Percentiles rank a stretch among this genome's conserved stretches.
Evolutionary conservation across 1,284 basidiomycete genomes (phyloP).

Genomic region (Inonotus hispidus): DNA sequence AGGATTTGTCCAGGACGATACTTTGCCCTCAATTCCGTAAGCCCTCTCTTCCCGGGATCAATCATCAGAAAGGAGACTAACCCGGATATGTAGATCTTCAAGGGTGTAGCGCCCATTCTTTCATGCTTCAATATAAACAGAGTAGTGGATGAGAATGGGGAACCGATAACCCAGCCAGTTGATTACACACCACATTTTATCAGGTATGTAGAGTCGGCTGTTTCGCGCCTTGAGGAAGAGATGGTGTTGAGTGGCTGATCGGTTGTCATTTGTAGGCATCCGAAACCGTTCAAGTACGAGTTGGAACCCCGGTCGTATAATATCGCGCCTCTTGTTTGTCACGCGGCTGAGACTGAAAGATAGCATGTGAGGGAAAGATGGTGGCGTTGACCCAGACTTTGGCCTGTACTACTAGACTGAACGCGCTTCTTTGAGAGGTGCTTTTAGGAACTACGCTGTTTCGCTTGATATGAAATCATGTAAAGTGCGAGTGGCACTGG

Average conservation of each 20-base stretch:
- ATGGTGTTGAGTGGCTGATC: too few relatives aligned
- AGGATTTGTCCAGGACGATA: slow-evolving; percentile 17
- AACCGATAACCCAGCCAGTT: not conserved
- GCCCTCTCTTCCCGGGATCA: not conserved
- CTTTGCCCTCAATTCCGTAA: slow-evolving; percentile 11
- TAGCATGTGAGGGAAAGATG: too few relatives aligned
- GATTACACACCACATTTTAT: slow-evolving; percentile 3
- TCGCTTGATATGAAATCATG: too few relatives aligned
- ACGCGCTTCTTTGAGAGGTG: too few relatives aligned
- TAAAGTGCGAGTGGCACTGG: too few relatives aligned
- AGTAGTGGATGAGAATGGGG: slow-evolving; percentile 6
- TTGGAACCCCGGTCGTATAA: slow-evolving; percentile 7
- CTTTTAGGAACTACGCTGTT: too few relatives aligned
- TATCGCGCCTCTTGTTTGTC: not conserved
- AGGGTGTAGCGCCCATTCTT: slow-evolving; percentile 6
- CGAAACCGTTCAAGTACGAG: slow-evolving; percentile 14
- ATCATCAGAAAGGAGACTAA: not conserved
- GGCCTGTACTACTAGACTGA: too few relatives aligned
- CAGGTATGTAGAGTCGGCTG: not conserved
- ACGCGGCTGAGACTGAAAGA: slow-evolving; percentile 1
- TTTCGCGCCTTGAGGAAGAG: not conserved
- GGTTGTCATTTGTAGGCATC: not conserved
- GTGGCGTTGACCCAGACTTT: too few relatives aligned
- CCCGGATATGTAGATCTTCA: slow-evolving; percentile 5
- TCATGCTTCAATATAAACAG: slow-evolving; percentile 11